Evolutionary conservation across 768 basidiomycete genomes (phyloP), one percentile per base, ranked within the genome.

Genomic region (Termitomyces sp.): DNA sequence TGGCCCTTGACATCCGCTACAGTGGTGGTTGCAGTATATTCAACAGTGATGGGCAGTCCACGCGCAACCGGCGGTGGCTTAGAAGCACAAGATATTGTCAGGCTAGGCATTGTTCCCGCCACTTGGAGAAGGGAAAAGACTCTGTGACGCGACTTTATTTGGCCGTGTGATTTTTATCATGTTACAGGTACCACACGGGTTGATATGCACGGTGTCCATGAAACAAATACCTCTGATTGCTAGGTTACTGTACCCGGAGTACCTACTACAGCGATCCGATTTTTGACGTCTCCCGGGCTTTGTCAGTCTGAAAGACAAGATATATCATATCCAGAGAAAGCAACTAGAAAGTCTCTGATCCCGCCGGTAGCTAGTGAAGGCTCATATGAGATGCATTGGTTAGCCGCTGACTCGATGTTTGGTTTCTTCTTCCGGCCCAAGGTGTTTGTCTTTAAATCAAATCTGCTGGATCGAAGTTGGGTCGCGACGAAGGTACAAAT

Each of bases 1-100:
- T 82, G 82, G 20, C 66, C 69, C 73, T 94, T 94, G 58, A 94
- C 76, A 58, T 92, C 86, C 6, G 69, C 75, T 49, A 94, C 72
- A 6, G 88, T 91, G 44, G 82, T 77, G 30, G 77, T 72, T 20
- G 77, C 70, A 10, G 66, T 61, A n/a, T 86, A 66, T 4, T 85
- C 75, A 22, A 88, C 58, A 4, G 73, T 73, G 12, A 77, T 63
- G 3, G 86, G 85, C 13, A 87, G 74, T 4, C 76, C 76, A 43
- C 74, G 75, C 16, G 84, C 78, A 50, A 85, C 68, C 5, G 75
- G 44, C 0, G 79, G 73, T 13, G 75, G 73, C 44, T 77, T 80
- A 33, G 80, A 76, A 20, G 76, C 73, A 4, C 82, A 65, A 12
- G 78, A 77, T 42, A 92, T 72, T 2, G 78, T 83, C 24, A 92